These are phyloP conservation scores for Eimeria maxima DNA, from an alignment of 169 alveolate genomes.

Conservation along the genomic window DNA sequence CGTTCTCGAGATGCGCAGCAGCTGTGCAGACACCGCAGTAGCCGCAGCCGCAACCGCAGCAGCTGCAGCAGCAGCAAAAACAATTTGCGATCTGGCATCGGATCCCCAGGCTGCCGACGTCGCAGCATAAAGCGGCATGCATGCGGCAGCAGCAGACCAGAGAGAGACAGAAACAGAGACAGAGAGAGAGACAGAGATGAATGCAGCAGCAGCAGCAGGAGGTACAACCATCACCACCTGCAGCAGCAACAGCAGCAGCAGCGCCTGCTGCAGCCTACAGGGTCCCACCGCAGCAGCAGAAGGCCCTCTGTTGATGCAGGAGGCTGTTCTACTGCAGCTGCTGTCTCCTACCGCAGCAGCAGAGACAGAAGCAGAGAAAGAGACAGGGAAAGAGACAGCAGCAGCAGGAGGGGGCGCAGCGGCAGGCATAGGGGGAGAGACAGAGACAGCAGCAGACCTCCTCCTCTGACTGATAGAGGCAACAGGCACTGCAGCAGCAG, in stretches of 20 bases:
- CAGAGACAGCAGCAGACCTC: too few relatives aligned
- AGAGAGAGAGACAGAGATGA: neutral
- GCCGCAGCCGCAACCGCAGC: neutral
- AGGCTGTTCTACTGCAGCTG: neutral
- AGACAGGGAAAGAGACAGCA: neutral
- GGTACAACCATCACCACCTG: neutral
- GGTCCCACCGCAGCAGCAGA: conserved; percentile 15
- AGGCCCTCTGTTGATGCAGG: neutral
- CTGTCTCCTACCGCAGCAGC: neutral
- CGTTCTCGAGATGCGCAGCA: conserved; percentile 28
- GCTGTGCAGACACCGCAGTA: conserved; percentile 24
- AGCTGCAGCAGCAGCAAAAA: neutral
- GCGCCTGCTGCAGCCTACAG: conserved; percentile 13
- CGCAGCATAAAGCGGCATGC: neutral
- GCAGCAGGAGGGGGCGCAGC: neutral
- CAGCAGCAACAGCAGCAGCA: conserved; percentile 35
- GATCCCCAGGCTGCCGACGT: neutral
- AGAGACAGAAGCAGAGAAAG: neutral
- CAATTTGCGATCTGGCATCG: neutral
- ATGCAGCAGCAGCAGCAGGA: conserved; percentile 49
- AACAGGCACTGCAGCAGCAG: neutral
- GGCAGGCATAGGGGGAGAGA: neutral
- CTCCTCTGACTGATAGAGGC: neutral
- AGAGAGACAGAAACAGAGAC: neutral
- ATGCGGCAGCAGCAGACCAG: conserved; percentile 19